phyloP scores from a whole-genome alignment of 495 filamentous ascomycete species.

The Aspergillus baeticus region DNA sequence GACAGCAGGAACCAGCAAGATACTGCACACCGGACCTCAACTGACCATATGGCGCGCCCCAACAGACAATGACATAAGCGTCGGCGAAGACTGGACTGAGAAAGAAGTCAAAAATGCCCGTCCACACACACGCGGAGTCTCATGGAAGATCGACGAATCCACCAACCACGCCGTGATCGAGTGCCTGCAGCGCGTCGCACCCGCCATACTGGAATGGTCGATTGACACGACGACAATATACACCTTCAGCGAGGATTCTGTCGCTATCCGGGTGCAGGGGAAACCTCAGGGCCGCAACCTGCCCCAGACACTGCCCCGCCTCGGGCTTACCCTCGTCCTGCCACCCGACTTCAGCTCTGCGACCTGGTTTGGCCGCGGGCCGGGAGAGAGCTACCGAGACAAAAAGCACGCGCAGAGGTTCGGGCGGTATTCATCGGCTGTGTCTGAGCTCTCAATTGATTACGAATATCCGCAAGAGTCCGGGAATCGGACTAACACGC shows the following conservation, averaged over 20 bases:
- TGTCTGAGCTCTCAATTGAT: constrained; percentile 48
- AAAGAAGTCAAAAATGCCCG: constrained; percentile 35
- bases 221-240: constrained; percentile 49
- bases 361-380: constrained; percentile 60
- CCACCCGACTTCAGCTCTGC: constrained; percentile 34
- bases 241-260: constrained; percentile 32
- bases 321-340: constrained; percentile 52
- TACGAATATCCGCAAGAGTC: constrained; percentile 66
- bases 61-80: constrained; percentile 60
- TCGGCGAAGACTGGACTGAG: constrained; percentile 16
- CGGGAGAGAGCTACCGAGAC: constrained; percentile 61
- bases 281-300: constrained; percentile 35
- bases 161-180: constrained; percentile 41
- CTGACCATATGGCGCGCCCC: constrained; percentile 41
- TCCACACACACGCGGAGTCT: constrained; percentile 8
- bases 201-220: constrained; percentile 57
- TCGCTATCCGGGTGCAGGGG: constrained; percentile 28
- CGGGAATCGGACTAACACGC: constrained; percentile 57
- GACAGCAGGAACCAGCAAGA: neutral
- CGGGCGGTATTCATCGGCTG: constrained; percentile 44
- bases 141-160: neutral
- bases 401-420: constrained; percentile 54
- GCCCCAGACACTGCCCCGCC: constrained; percentile 54
- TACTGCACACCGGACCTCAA: neutral
- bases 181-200: constrained; percentile 24